Evolutionary conservation across 2,329 filamentous ascomycete genomes (phyloP).

Genomic region (Pseudogymnoascus sp.): DNA sequence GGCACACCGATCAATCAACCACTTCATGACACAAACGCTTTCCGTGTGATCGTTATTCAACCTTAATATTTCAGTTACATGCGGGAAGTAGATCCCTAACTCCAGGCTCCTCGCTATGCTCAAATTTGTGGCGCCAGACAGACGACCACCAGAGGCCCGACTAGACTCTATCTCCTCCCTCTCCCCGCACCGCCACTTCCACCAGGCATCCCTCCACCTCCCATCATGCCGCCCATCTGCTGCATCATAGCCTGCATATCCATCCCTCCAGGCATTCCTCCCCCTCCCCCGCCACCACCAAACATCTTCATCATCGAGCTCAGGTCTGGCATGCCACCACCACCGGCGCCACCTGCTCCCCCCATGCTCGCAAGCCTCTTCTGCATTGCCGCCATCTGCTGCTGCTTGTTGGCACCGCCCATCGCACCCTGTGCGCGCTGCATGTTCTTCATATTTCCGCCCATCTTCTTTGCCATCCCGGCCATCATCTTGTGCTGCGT

Average conservation of each 20-base stretch:
- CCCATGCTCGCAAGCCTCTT: slow-evolving; percentile 92
- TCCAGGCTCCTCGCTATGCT: slow-evolving; percentile 11
- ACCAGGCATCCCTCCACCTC: slow-evolving; percentile 39
- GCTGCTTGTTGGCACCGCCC: slow-evolving; percentile 82
- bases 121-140: neutral
- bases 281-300: slow-evolving; percentile 58
- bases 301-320: slow-evolving; percentile 88
- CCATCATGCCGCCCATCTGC: slow-evolving; percentile 47
- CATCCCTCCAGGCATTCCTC: slow-evolving; percentile 46
- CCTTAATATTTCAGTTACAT: slow-evolving; percentile 3
- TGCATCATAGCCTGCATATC: slow-evolving; percentile 77
- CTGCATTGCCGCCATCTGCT: slow-evolving; percentile 95
- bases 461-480: slow-evolving; percentile 98
- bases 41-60: neutral
- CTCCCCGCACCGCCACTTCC: slow-evolving; percentile 27
- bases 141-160: neutral
- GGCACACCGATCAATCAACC: neutral
- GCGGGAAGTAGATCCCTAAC: slow-evolving; percentile 1
- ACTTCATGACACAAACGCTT: neutral
- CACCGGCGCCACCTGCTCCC: slow-evolving; percentile 51
- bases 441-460: slow-evolving; percentile 96
- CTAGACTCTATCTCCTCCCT: slow-evolving; percentile 15
- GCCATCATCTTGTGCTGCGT: slow-evolving; percentile 99
- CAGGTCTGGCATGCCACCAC: slow-evolving; percentile 66
- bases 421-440: slow-evolving; percentile 85